A percentile compares a stretch with the other conserved stretches of the same genome.
phyloP scores from a whole-genome alignment of 257 asterid species.

The Echites panduratus region DNA sequence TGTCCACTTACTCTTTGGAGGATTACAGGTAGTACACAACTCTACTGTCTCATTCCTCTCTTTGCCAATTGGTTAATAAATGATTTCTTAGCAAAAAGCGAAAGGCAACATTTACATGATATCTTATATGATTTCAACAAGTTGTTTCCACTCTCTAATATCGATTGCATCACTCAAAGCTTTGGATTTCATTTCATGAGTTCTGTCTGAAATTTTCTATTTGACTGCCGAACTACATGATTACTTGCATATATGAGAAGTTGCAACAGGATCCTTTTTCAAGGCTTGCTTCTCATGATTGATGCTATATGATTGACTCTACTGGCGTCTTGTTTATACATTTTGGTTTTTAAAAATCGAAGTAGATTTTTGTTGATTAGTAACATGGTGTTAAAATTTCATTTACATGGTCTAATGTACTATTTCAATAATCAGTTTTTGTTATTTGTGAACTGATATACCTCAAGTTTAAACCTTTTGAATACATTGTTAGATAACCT shows the following conservation, averaged over 20 bases:
- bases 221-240: background rate
- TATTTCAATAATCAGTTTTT: background rate
- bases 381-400: background rate
- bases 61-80: background rate
- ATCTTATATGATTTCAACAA: background rate
- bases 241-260: background rate
- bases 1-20: constrained; percentile 79
- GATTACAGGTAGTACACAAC: constrained; percentile 63
- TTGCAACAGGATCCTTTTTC: background rate
- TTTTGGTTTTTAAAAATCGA: background rate
- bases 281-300: background rate
- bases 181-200: background rate
- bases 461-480: background rate
- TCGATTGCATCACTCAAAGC: background rate
- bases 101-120: background rate
- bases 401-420: background rate
- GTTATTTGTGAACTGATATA: background rate
- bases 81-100: background rate
- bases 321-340: background rate
- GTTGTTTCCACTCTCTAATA: background rate
- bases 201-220: background rate
- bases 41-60: constrained; percentile 8
- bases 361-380: background rate
- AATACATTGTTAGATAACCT: background rate
- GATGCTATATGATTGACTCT: background rate